Evolutionary conservation across 352 stramenopile species (phyloP).

Genomic region (Phytophthora podocarpi): DNA sequence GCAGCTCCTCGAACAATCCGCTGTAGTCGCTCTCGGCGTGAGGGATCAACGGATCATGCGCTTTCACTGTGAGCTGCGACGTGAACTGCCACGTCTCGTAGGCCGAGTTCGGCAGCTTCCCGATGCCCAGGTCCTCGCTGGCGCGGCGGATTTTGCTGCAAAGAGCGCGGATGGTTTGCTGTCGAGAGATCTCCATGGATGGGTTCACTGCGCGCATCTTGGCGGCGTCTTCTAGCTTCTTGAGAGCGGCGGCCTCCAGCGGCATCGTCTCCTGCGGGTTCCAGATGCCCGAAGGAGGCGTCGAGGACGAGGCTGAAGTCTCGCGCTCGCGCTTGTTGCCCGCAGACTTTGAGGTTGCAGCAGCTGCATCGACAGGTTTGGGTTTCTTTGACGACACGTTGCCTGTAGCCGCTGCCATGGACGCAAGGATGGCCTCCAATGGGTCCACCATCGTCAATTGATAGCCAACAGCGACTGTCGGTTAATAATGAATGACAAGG

Average conservation of each 20-base stretch:
- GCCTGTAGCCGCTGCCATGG: conserved; percentile 78
- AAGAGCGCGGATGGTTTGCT: conserved; percentile 70
- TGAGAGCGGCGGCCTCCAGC: conserved; percentile 23
- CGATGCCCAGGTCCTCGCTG: conserved; percentile 77
- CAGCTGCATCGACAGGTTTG: background rate
- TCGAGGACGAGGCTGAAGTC: conserved; percentile 7
- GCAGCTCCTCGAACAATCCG: conserved; percentile 70
- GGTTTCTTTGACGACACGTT: conserved; percentile 38
- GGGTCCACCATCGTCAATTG: conserved; percentile 51
- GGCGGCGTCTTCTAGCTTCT: conserved; percentile 18
- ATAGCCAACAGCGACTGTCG: no score
- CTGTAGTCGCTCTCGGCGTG: conserved; percentile 73
- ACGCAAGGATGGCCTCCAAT: conserved; percentile 80
- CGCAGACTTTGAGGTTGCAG: background rate
- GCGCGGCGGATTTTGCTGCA: conserved; percentile 71
- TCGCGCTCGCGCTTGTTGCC: conserved; percentile 43
- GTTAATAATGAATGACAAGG: no score
- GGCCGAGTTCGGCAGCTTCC: conserved; percentile 79
- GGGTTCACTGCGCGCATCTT: conserved; percentile 36
- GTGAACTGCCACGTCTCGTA: conserved; percentile 90
- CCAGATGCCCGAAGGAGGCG: conserved; percentile 43
- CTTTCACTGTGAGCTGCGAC: conserved; percentile 68
- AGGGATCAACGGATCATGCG: conserved; percentile 77
- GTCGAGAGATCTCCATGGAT: conserved; percentile 66
- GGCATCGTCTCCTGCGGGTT: conserved; percentile 51